phyloP scores from a whole-genome alignment of 768 basidiomycete genomes.

The Kwoniella bestiolae region DNA sequence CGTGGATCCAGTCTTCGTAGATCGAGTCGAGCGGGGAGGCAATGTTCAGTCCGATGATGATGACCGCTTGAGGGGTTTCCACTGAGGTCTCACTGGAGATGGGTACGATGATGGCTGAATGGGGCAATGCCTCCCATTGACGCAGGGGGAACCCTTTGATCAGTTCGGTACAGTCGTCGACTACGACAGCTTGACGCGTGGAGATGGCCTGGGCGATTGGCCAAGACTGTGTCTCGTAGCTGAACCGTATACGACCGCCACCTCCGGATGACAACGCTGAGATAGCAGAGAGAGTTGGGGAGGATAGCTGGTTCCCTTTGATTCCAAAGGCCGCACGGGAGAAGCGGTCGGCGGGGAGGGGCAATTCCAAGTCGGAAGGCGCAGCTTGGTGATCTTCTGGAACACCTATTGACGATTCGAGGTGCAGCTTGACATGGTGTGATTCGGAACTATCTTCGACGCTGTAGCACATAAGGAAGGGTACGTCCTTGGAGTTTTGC shows the following conservation, averaged over 20 bases:
- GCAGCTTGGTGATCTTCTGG: constrained; percentile 26
- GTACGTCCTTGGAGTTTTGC: constrained; percentile 29
- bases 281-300: constrained; percentile 14
- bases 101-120: constrained; percentile 39
- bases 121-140: constrained; percentile 37
- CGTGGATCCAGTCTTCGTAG: constrained; percentile 39
- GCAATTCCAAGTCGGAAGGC: not conserved
- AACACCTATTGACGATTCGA: constrained; percentile 28
- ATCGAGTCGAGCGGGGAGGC: constrained; percentile 27
- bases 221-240: constrained; percentile 26
- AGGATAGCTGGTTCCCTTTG: constrained; percentile 6
- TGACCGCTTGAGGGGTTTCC: constrained; percentile 24
- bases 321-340: not conserved
- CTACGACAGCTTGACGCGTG: constrained; percentile 23
- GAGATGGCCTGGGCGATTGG: constrained; percentile 30
- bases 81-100: constrained; percentile 25
- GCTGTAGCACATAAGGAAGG: constrained; percentile 36
- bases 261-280: constrained; percentile 19
- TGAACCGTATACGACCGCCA: constrained; percentile 11
- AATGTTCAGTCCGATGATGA: constrained; percentile 42
- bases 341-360: not conserved
- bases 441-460: constrained; percentile 9
- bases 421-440: constrained; percentile 3
- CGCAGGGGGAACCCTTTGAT: constrained; percentile 34
- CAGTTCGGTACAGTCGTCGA: constrained; percentile 33